Evolutionary conservation across 148 eudicot genomes (phyloP).

Genomic region (Vaccinium macrocarpon): DNA sequence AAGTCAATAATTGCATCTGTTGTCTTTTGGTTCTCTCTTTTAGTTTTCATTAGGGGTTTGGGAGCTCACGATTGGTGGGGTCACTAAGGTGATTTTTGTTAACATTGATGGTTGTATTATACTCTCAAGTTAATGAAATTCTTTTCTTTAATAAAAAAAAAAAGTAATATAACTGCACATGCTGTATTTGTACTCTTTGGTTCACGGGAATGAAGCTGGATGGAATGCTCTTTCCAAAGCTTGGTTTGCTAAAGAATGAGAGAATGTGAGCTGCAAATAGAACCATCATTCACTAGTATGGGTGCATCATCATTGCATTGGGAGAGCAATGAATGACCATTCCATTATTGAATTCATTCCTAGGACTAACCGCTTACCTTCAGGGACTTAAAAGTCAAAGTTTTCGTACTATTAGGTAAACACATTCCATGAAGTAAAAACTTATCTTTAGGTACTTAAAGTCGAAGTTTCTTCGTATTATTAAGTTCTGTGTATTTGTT

Average conservation of each 20-base stretch:
- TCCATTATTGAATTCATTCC: not conserved
- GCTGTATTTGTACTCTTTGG: not conserved
- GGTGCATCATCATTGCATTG: not conserved
- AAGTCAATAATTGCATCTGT: not conserved
- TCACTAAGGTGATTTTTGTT: not conserved
- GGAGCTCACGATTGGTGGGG: not conserved
- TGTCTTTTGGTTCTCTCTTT: not conserved
- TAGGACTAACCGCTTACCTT: no score
- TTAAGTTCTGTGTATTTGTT: not conserved
- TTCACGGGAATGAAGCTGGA: not conserved
- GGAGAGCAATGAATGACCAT: not conserved
- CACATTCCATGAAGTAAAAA: not conserved
- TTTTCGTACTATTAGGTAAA: not conserved
- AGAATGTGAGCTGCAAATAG: not conserved
- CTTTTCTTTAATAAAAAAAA: not conserved
- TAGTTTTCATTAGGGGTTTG: not conserved
- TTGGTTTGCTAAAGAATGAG: not conserved
- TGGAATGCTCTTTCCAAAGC: not conserved
- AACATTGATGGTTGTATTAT: not conserved
- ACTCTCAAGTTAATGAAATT: not conserved
- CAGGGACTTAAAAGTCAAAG: no score
- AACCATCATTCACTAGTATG: not conserved
- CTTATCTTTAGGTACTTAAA: not conserved
- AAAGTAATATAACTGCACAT: not conserved
- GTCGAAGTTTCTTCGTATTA: not conserved